Evolutionary conservation across 1,284 basidiomycete species (phyloP).

Genomic region (Gymnopus androsaceus): DNA sequence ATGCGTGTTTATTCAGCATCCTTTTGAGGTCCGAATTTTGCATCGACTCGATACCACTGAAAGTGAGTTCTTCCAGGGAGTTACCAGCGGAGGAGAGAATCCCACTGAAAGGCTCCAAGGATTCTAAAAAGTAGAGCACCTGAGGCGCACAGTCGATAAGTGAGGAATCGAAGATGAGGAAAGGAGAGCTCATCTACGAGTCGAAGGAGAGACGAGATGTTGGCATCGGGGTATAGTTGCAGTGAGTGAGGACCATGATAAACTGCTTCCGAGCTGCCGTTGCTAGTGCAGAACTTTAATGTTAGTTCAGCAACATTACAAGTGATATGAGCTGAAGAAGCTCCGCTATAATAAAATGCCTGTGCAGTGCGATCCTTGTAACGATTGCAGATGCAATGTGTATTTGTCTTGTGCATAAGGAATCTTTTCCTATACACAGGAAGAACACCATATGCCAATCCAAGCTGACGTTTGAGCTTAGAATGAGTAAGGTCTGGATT

Average conservation of each 20-base stretch:
- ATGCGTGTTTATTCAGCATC: neutral
- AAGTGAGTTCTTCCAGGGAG: neutral
- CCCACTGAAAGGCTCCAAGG: slow-evolving; percentile 1
- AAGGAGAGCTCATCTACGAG: neutral
- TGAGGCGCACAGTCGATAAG: neutral
- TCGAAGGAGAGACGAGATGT: neutral
- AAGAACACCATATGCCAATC: neutral
- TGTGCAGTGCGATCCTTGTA: neutral
- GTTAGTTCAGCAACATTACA: neutral
- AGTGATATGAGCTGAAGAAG: neutral
- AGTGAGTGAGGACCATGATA: slow-evolving; percentile 1
- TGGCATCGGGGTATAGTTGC: neutral
- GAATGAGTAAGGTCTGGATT: neutral
- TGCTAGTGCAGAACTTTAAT: neutral
- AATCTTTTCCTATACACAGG: neutral
- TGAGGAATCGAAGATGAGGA: neutral
- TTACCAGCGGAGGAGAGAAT: neutral
- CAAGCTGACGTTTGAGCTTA: neutral
- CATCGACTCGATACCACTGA: neutral
- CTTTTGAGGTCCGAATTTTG: slow-evolving; percentile 3
- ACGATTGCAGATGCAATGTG: neutral
- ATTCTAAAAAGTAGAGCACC: neutral
- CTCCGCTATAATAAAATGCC: neutral
- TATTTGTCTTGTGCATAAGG: neutral
- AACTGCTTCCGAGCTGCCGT: neutral